Evolutionary conservation across 495 filamentous ascomycete genomes (phyloP), one percentile per base, ranked within the genome.

Genomic region (Pyrenopolyporus hunteri): DNA sequence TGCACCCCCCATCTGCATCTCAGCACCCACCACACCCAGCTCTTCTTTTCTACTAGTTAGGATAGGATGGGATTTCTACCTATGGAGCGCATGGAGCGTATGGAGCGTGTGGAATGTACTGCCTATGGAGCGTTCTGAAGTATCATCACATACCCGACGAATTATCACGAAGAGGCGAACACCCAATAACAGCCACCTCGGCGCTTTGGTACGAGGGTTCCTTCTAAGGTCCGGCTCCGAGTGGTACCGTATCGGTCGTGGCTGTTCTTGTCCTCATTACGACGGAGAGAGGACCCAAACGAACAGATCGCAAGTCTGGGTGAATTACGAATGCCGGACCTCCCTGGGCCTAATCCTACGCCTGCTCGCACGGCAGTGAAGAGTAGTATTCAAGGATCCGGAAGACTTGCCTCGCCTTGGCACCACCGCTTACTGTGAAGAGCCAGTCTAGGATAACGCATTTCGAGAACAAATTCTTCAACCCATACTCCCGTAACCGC

Each of bases 271-370:
- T 23, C 31, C 31, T 70, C 71, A 75, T 75, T 77, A 74, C 64
- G 71, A 63, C 69, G 73, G 75, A 49, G 64, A 73, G 75, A 70
- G 73, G 73, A 73, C n/a, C n/a, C 74, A 71, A 36, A 9, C 6
- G 19, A 51, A 61, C n/a, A 45, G 42, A 37, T 55, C 28, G 17
- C 31, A 31, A 14, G 35, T 17, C 16, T 31, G 19, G 14, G 25
- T 17, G 19, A 28, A 25, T 40, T 35, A 32, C 51, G 14, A 32
- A 45, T 54, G 39, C 36, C 57, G 50, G 23, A 11, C 37, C 22
- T 42, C 14, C 3, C 45, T 22, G 28, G 40, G 35, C 29, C 39
- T 22, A 57, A 59, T 55, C 50, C 45, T 42, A 60, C 20, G 19
- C 46, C 46, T 57, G 39, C 45, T 29, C 55, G 36, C 45, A 61